These are phyloP conservation scores for Penicillium goetzii DNA, from an alignment of 495 filamentous ascomycete species.

Conservation along the genomic window DNA sequence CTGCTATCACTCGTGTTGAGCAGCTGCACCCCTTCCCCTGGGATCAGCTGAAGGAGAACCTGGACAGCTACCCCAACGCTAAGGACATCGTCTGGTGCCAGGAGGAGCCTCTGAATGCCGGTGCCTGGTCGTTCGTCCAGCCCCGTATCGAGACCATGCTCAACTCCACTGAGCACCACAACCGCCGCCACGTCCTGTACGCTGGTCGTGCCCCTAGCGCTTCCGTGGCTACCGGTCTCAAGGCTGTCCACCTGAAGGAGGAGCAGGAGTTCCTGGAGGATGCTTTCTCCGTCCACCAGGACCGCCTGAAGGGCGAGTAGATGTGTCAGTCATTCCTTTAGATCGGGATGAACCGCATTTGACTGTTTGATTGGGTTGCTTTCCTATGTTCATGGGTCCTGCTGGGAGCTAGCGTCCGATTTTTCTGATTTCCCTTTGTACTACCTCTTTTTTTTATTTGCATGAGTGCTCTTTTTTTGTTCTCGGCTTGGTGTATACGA, in stretches of 20 bases:
- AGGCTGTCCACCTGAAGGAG: constrained; percentile 87
- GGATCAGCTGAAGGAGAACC: constrained; percentile 92
- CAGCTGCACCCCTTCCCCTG: constrained; percentile 99
- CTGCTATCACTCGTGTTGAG: constrained; percentile 93
- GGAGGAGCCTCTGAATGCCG: constrained; percentile 97
- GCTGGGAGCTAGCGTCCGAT: constrained; percentile 38
- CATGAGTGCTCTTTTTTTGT: constrained; percentile 40
- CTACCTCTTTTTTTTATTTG: constrained; percentile 28
- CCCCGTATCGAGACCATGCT: constrained; percentile 94
- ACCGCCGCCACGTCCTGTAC: constrained; percentile 94
- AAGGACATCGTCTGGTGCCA: constrained; percentile 95
- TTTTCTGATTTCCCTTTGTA: constrained; percentile 33
- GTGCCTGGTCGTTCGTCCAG: constrained; percentile 92
- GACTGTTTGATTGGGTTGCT: constrained; percentile 24
- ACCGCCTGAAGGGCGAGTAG: constrained; percentile 60
- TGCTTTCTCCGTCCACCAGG: constrained; percentile 67
- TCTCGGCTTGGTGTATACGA: constrained; percentile 32
- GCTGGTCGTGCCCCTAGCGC: constrained; percentile 89
- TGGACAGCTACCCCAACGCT: constrained; percentile 94
- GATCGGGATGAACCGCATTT: constrained; percentile 13
- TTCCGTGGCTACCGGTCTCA: constrained; percentile 89
- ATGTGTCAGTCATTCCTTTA: constrained; percentile 16
- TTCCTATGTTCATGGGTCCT: constrained; percentile 37
- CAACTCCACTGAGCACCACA: constrained; percentile 87
- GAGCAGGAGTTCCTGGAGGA: constrained; percentile 85